These are phyloP conservation scores for Lodderomyces orthopsilosis DNA, from an alignment of 1,139 yeast genomes.

Conservation along the genomic window DNA sequence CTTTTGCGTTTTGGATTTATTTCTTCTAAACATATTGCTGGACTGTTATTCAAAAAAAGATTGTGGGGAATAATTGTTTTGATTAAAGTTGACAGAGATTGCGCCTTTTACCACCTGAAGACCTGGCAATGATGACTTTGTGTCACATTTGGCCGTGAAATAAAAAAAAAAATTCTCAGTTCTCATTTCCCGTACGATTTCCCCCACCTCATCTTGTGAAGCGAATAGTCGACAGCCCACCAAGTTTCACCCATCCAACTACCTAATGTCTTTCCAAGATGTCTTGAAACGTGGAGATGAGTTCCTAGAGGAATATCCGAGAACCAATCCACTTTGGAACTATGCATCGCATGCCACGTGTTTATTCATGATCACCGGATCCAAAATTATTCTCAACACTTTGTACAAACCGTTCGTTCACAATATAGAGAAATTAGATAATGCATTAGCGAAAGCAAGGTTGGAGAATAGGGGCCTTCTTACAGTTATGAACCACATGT, in stretches of 20 bases:
- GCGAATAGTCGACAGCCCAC: too few relatives aligned
- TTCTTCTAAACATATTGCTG: too few relatives aligned
- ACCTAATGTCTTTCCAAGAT: conserved; percentile 66
- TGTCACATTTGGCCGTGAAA: too few relatives aligned
- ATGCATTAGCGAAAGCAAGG: conserved; percentile 60
- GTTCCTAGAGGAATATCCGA: conserved; percentile 60
- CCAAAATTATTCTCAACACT: conserved; percentile 60
- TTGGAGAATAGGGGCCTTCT: conserved; percentile 69
- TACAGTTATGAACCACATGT: conserved; percentile 96
- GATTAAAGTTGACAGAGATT: too few relatives aligned
- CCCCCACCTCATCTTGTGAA: neutral
- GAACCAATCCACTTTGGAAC: conserved; percentile 61
- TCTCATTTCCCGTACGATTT: neutral
- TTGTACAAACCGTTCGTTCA: conserved; percentile 63
- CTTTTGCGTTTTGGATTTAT: too few relatives aligned
- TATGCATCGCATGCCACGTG: conserved; percentile 69
- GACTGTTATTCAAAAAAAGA: too few relatives aligned
- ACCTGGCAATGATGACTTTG: too few relatives aligned
- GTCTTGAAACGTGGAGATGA: conserved; percentile 77
- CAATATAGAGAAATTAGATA: conserved; percentile 61
- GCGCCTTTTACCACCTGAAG: too few relatives aligned
- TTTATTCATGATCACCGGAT: conserved; percentile 57
- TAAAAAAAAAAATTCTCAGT: neutral
- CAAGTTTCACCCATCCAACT: neutral
- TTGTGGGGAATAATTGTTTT: too few relatives aligned